Conservation (phyloP, 2,329 filamentous ascomycete genomes). For the Zasmidium citrigriseum region DNA sequence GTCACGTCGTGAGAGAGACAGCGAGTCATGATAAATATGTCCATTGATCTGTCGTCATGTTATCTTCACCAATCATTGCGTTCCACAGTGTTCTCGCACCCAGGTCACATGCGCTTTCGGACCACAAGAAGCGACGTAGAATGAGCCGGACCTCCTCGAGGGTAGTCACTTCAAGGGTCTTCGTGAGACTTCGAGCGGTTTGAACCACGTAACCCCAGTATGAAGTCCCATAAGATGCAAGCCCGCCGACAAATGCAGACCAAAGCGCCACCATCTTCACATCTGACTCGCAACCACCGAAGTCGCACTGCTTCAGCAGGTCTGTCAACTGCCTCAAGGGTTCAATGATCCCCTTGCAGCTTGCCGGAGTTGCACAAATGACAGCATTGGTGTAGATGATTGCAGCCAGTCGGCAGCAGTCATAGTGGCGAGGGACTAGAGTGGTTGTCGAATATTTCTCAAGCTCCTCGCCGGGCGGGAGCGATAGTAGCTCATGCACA, state of each 20-base stretch:
- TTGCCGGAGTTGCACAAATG: background rate
- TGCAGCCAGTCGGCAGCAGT: background rate
- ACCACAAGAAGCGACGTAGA: background rate
- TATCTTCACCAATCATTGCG: background rate
- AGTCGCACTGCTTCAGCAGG: background rate
- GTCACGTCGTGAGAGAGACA: too few relatives aligned
- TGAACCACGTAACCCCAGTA: background rate
- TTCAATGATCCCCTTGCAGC: background rate
- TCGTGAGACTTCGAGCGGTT: background rate
- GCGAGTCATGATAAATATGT: too few relatives aligned
- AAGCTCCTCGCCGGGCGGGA: background rate
- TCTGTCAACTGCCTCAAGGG: background rate
- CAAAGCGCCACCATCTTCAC: background rate
- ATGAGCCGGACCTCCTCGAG: background rate
- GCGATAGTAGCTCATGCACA: background rate
- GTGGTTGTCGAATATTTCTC: background rate
- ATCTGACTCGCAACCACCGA: background rate
- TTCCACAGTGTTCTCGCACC: background rate
- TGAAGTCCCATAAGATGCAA: background rate
- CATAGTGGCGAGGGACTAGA: background rate
- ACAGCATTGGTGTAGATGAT: background rate
- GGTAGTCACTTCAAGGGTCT: background rate
- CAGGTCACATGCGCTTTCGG: background rate
- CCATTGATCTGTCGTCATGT: too few relatives aligned
- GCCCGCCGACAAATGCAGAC: background rate